Base-by-base conservation (phyloP, 345 rosid species). In the Excoecaria cochinchinensis region DNA sequence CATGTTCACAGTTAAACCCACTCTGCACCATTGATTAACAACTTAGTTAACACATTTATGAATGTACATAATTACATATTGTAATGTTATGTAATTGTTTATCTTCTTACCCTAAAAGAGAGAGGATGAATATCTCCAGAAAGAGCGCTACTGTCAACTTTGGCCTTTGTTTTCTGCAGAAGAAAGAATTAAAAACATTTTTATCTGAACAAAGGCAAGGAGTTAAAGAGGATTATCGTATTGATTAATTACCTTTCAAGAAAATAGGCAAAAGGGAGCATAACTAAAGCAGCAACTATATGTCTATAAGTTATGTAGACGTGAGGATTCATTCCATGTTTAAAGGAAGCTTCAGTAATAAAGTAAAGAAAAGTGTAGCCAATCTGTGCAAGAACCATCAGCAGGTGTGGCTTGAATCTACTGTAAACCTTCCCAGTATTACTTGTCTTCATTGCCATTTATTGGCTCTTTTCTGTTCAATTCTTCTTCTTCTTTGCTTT, bases 281-380 rank as follows among this genome's bases (percentile, higher is more conserved):
- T 76, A 14, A 78, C 71, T 3, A 89, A 25, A 52, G 86, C 83
- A 6, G 85, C 78, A 8, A 85, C 89, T 10, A 87, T 72, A 61
- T 91, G 88, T 15, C 95, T 83, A 39, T 91, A 89, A 51, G 95
- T 91, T 42, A 91, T 24, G 78, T 85, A 87, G 77, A 89, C 91
- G 70, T 90, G 87, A 70, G 92, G 92, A 76, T 90, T 87, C 91
- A 91, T 80, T 17, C 93, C 93, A 71, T 85, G 91, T 31, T 86
- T 81, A 84, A 91, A 89, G 58, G 93, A 87, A 42, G 90, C 93
- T 75, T 91, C 90, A 0, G 93, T 84, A 70, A 87, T 83, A 59
- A 88, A 78, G 67, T 91, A 91, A 16, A 86, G 85, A 68, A 88
- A 81, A 56, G 89, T 82, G 75, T 84, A 89, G 39, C 86, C 88